A percentile compares a stretch with the other conserved stretches of the same genome.
Evolutionary conservation across 1,139 yeast species (phyloP).

Genomic region (Pichia sp.): DNA sequence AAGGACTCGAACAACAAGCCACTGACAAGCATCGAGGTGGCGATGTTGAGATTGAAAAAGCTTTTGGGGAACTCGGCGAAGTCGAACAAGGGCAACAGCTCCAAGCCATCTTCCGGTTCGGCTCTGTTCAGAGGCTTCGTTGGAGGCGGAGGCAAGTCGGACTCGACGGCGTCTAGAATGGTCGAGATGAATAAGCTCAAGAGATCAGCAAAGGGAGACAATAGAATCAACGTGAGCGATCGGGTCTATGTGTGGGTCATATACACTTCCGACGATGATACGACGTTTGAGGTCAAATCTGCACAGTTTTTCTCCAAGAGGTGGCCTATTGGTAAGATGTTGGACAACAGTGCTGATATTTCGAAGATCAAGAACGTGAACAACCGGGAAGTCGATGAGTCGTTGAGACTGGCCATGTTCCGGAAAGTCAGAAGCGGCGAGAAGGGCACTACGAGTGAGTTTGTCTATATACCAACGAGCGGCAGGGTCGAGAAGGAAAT

Average conservation of each 20-base stretch:
- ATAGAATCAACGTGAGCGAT: constrained; percentile 48
- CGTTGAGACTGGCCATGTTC: constrained; percentile 46
- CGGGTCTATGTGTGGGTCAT: constrained; percentile 61
- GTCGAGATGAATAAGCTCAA: constrained; percentile 42
- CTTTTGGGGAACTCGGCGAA: constrained; percentile 8
- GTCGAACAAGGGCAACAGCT: background rate
- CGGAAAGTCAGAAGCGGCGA: constrained; percentile 31
- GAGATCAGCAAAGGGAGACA: constrained; percentile 65
- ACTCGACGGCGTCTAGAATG: constrained; percentile 16
- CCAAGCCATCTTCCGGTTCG: background rate
- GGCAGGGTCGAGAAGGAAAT: constrained; percentile 44
- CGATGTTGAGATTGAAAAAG: constrained; percentile 17
- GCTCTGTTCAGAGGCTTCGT: background rate
- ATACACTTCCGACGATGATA: constrained; percentile 36
- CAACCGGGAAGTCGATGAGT: constrained; percentile 42
- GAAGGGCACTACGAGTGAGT: constrained; percentile 24
- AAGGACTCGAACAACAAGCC: constrained; percentile 15
- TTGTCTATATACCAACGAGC: constrained; percentile 35
- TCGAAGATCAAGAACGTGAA: constrained; percentile 55
- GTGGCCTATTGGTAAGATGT: constrained; percentile 75
- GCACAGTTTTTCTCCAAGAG: constrained; percentile 33
- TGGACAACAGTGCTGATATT: constrained; percentile 61
- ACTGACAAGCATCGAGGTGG: constrained; percentile 17
- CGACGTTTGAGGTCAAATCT: constrained; percentile 28
- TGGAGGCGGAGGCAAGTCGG: background rate